phyloP scores from a whole-genome alignment of 129 eudicot species.

The Lactuca sativa region DNA sequence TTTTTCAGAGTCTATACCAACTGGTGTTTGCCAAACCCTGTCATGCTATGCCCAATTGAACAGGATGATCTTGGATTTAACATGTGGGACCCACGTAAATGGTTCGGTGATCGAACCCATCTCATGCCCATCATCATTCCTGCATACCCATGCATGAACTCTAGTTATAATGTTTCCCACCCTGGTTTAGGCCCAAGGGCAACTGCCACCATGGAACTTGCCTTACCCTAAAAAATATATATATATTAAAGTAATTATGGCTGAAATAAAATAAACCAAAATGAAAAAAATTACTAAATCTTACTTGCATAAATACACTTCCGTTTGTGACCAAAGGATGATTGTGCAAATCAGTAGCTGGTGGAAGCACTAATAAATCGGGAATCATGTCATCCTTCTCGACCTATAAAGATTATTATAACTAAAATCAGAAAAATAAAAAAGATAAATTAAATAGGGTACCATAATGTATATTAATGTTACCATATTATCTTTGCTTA shows the following conservation, averaged over 20 bases:
- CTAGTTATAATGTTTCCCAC: slow-evolving; percentile 43
- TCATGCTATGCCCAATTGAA: slow-evolving; percentile 47
- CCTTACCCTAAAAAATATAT: too few relatives aligned
- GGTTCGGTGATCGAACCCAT: slow-evolving; percentile 30
- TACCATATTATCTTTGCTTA: slow-evolving; percentile 47
- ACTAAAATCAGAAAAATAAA: too few relatives aligned
- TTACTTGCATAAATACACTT: too few relatives aligned
- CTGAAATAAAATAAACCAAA: too few relatives aligned
- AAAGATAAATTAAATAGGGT: slow-evolving; percentile 11
- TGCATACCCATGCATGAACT: slow-evolving; percentile 47
- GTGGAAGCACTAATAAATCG: too few relatives aligned
- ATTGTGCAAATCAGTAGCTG: too few relatives aligned
- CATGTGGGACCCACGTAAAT: slow-evolving; percentile 42
- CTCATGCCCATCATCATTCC: slow-evolving; percentile 46
- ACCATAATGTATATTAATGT: slow-evolving; percentile 22
- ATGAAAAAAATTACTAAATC: not conserved
- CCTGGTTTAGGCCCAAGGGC: too few relatives aligned
- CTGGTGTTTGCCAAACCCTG: slow-evolving; percentile 51
- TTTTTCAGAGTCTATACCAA: slow-evolving; percentile 42
- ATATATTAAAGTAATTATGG: too few relatives aligned
- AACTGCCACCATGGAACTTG: too few relatives aligned
- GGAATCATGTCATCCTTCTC: too few relatives aligned
- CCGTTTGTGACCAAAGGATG: too few relatives aligned
- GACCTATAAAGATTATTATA: too few relatives aligned
- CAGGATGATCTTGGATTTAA: slow-evolving; percentile 36